These are phyloP conservation scores for Diphasiastrum complanatum DNA, from an alignment of 83 land plant genomes.

Conservation along the genomic window DNA sequence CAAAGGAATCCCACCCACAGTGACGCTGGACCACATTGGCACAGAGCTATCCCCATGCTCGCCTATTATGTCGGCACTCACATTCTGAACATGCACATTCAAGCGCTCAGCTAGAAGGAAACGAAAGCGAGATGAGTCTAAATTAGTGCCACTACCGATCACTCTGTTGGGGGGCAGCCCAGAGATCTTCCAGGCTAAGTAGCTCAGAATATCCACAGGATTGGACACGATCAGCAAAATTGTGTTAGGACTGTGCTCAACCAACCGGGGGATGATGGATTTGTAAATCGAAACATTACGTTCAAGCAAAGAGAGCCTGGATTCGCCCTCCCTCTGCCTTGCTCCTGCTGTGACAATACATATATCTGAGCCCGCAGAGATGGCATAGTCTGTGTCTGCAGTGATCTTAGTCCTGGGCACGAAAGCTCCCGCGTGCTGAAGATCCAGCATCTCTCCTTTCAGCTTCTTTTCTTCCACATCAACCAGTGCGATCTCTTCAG, in stretches of 20 bases:
- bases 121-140: slow-evolving; percentile 75
- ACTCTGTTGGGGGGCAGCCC: slow-evolving; percentile 76
- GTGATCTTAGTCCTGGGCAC: slow-evolving; percentile 56
- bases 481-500: slow-evolving; percentile 67
- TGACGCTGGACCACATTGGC: slow-evolving; percentile 85
- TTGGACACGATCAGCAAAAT: slow-evolving; percentile 70
- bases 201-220: slow-evolving; percentile 77
- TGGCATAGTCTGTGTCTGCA: slow-evolving; percentile 58
- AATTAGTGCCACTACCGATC: slow-evolving; percentile 82
- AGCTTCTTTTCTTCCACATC: slow-evolving; percentile 67
- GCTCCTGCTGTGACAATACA: slow-evolving; percentile 81
- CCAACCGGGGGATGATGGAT: slow-evolving; percentile 54
- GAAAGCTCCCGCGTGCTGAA: slow-evolving; percentile 91
- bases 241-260: slow-evolving; percentile 50
- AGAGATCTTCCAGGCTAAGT: slow-evolving; percentile 73
- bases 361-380: slow-evolving; percentile 63
- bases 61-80: slow-evolving; percentile 74
- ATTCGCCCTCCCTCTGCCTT: slow-evolving; percentile 62
- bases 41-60: slow-evolving; percentile 94
- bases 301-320: slow-evolving; percentile 57
- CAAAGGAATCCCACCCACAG: slow-evolving; percentile 63
- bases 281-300: slow-evolving; percentile 47
- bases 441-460: slow-evolving; percentile 87
- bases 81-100: slow-evolving; percentile 77
- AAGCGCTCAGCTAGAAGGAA: slow-evolving; percentile 69